phyloP scores from a whole-genome alignment of 495 filamentous ascomycete genomes.

The Aspergillus sclerotiicarbonarius region DNA sequence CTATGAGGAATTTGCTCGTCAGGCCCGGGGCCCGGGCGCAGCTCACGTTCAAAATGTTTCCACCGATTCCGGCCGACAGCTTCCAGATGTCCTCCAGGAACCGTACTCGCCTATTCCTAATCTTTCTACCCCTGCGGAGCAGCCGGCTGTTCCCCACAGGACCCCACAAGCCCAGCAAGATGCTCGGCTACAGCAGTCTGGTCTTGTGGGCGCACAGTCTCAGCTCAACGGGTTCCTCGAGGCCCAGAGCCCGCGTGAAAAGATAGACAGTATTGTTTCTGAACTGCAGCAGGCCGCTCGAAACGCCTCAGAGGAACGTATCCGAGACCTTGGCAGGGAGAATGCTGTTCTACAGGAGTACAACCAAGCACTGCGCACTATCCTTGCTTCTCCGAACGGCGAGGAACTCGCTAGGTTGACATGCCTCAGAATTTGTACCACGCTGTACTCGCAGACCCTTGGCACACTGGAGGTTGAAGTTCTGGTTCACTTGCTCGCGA shows the following conservation, averaged over 20 bases:
- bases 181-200: slow-evolving; percentile 45
- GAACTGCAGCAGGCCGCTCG: slow-evolving; percentile 65
- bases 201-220: slow-evolving; percentile 46
- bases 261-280: slow-evolving; percentile 65
- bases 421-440: slow-evolving; percentile 67
- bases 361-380: slow-evolving; percentile 50
- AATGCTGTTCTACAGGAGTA: slow-evolving; percentile 64
- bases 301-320: slow-evolving; percentile 65
- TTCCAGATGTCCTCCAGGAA: slow-evolving; percentile 79
- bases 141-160: slow-evolving; percentile 70
- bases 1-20: slow-evolving; percentile 91
- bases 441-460: slow-evolving; percentile 60
- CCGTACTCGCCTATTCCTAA: slow-evolving; percentile 74
- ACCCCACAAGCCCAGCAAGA: slow-evolving; percentile 64
- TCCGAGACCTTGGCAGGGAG: slow-evolving; percentile 64
- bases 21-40: slow-evolving; percentile 58
- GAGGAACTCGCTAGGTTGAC: slow-evolving; percentile 68
- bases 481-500: slow-evolving; percentile 75
- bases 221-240: slow-evolving; percentile 69
- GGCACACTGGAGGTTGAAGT: slow-evolving; percentile 74
- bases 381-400: slow-evolving; percentile 50
- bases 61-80: slow-evolving; percentile 57
- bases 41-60: slow-evolving; percentile 56
- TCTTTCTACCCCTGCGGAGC: slow-evolving; percentile 77
- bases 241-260: slow-evolving; percentile 57